phyloP scores from a whole-genome alignment of 2,329 filamentous ascomycete species.

The Chaetomiaceae sp. region DNA sequence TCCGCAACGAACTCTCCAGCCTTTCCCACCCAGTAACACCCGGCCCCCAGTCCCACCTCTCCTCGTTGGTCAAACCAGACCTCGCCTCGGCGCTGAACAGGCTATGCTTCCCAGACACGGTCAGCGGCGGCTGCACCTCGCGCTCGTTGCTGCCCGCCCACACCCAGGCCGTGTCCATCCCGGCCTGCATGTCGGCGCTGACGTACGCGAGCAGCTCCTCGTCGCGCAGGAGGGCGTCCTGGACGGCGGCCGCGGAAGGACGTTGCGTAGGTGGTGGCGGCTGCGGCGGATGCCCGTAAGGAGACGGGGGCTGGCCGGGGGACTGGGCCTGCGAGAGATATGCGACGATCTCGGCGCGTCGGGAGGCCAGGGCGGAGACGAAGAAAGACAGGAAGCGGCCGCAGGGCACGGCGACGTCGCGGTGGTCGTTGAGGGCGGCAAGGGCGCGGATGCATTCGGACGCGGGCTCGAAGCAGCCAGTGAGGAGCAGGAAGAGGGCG shows the following conservation, averaged over 20 bases:
- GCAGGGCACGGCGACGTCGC: conserved; percentile 71
- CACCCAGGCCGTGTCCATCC: conserved; percentile 73
- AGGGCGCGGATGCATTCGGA: conserved; percentile 67
- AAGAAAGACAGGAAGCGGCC: conserved; percentile 83
- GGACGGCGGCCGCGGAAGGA: conserved; percentile 20
- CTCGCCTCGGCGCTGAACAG: conserved; percentile 44
- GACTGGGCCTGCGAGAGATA: conserved; percentile 34
- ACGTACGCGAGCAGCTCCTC: conserved; percentile 86
- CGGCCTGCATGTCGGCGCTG: conserved; percentile 79
- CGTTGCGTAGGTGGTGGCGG: conserved; percentile 20
- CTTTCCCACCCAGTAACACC: conserved; percentile 64
- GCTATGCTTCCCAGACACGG: conserved; percentile 26
- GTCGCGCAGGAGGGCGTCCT: conserved; percentile 51
- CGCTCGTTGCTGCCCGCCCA: conserved; percentile 63
- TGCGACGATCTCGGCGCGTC: conserved; percentile 43
- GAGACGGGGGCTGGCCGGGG: conserved; percentile 26
- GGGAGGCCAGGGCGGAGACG: conserved; percentile 57
- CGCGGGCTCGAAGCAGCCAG: conserved; percentile 67
- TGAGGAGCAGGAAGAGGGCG: conserved; percentile 71
- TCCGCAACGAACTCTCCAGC: conserved; percentile 59
- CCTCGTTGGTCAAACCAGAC: conserved; percentile 51
- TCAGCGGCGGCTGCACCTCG: conserved; percentile 31
- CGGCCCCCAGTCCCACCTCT: conserved; percentile 62
- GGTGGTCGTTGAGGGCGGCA: conserved; percentile 62
- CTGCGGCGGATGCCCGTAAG: conserved; percentile 12